phyloP scores from a whole-genome alignment of 306 rosid genomes.

The Cicer arietinum region DNA sequence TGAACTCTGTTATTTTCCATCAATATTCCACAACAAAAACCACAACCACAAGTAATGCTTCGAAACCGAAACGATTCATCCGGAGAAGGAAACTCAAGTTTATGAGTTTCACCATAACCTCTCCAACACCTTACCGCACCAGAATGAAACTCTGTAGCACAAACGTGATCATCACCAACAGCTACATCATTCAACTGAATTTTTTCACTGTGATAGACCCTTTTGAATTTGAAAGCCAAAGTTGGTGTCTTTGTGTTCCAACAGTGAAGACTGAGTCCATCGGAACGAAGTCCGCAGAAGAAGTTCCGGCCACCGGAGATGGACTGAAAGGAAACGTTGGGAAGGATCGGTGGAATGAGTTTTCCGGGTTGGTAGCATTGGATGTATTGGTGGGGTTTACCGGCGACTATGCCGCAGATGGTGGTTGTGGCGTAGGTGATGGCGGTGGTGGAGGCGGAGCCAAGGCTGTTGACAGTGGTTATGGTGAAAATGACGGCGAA shows the following conservation, averaged over 20 bases:
- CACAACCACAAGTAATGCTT: constrained; percentile 45
- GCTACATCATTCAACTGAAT: constrained; percentile 49
- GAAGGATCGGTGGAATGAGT: constrained; percentile 29
- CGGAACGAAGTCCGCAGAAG: constrained; percentile 57
- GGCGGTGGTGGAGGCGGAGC: constrained; percentile 52
- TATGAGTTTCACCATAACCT: constrained; percentile 33
- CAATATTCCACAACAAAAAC: constrained; percentile 56
- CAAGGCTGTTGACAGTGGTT: constrained; percentile 43
- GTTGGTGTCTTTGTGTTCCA: constrained; percentile 44
- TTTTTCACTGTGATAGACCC: constrained; percentile 40
- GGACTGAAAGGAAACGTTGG: constrained; percentile 44
- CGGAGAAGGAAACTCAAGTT: constrained; percentile 41
- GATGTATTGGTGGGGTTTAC: constrained; percentile 40
- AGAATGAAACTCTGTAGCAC: constrained; percentile 53
- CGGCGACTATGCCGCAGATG: constrained; percentile 50
- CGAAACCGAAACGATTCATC: constrained; percentile 35
- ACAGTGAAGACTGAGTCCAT: constrained; percentile 51
- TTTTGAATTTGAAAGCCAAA: constrained; percentile 7
- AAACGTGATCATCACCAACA: constrained; percentile 57
- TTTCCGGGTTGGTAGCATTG: constrained; percentile 42
- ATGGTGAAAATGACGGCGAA: constrained; percentile 14
- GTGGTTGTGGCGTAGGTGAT: constrained; percentile 48
- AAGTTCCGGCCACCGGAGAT: constrained; percentile 60
- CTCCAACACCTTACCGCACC: constrained; percentile 58
- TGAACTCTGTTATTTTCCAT: constrained; percentile 27